Evolutionary conservation across 73 alveolate species (phyloP).

Genomic region (Stentor coeruleus): DNA sequence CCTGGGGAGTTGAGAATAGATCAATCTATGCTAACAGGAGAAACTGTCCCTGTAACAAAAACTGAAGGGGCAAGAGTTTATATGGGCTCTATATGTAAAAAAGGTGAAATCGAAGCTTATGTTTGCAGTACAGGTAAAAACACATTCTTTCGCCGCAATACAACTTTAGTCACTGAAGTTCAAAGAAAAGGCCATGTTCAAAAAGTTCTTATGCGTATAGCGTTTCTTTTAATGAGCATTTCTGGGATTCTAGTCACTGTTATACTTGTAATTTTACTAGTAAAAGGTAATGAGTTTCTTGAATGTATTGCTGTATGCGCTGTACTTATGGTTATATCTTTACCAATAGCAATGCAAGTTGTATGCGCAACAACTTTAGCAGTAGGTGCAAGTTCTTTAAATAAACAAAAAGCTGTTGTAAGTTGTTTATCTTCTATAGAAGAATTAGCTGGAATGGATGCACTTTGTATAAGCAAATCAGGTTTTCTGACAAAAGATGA

Average conservation of each 20-base stretch:
- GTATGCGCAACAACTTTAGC: slow-evolving; percentile 39
- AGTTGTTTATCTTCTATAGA: slow-evolving; percentile 70
- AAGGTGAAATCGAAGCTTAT: neutral
- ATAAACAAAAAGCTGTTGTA: slow-evolving; percentile 58
- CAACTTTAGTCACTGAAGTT: neutral
- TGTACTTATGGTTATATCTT: slow-evolving; percentile 19
- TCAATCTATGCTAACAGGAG: slow-evolving; percentile 13
- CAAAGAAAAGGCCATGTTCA: neutral
- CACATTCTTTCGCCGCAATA: neutral
- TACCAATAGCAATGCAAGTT: slow-evolving; percentile 28
- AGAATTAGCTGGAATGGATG: slow-evolving; percentile 67
- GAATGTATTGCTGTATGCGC: neutral
- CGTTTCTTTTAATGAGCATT: neutral
- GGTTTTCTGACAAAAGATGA: slow-evolving; percentile 61
- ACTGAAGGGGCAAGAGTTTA: neutral
- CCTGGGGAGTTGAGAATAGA: slow-evolving; percentile 17
- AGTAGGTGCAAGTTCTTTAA: slow-evolving; percentile 45
- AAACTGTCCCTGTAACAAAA: slow-evolving; percentile 15
- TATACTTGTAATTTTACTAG: neutral
- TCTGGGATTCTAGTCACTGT: neutral
- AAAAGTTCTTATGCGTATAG: too few species aligned
- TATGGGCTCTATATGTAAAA: neutral
- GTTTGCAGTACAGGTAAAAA: slow-evolving; percentile 20
- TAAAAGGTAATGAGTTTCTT: slow-evolving; percentile 11
- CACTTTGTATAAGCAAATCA: slow-evolving; percentile 76